A percentile compares a stretch with the other conserved stretches of the same genome.
phyloP scores from a whole-genome alignment of 345 rosid genomes.

The Bruguiera parviflora region DNA sequence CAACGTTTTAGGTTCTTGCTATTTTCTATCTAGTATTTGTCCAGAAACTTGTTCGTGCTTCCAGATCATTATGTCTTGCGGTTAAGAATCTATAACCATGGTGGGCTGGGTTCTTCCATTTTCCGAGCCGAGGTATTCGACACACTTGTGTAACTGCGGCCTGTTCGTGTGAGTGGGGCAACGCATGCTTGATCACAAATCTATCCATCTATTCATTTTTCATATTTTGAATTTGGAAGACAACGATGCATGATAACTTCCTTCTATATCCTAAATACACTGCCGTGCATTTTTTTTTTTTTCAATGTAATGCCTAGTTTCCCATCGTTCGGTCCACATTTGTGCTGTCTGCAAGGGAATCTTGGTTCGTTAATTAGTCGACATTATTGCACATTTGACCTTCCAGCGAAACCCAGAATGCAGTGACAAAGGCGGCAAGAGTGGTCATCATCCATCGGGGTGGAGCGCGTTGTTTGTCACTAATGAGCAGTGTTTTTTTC shows the following conservation, averaged over 20 bases:
- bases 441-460: too few species aligned
- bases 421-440: too few species aligned
- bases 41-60: conserved; percentile 1
- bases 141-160: not conserved
- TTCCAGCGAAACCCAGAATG: not conserved
- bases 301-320: not conserved
- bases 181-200: not conserved
- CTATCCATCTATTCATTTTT: not conserved
- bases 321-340: not conserved
- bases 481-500: too few species aligned
- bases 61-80: not conserved
- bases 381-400: not conserved
- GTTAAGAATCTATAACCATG: conserved; percentile 6
- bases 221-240: not conserved
- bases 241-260: not conserved
- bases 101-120: not conserved
- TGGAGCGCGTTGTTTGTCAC: too few species aligned
- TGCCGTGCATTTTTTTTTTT: not conserved
- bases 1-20: conserved; percentile 68
- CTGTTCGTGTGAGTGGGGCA: not conserved
- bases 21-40: conserved; percentile 23
- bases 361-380: not conserved
- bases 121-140: not conserved
- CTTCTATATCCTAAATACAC: not conserved
- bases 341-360: not conserved